Evolutionary conservation across 768 basidiomycete genomes (phyloP), one percentile per base, ranked within the genome.

Genomic region (Macrolepiota fuliginosa): DNA sequence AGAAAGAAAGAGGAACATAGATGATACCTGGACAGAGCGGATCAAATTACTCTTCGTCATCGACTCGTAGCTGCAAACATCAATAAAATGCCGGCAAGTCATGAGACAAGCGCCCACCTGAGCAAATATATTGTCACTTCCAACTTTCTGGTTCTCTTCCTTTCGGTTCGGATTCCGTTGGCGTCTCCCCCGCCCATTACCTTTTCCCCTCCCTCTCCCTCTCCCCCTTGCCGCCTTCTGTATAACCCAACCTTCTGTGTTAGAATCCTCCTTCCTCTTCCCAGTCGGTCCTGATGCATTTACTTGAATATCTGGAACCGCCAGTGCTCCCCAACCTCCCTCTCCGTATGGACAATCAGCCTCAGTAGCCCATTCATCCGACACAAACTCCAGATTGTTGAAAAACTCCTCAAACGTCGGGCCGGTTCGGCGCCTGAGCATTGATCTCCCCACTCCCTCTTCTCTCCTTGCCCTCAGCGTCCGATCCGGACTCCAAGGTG

Each of bases 341-440:
- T 59, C 52, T 24, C 52, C 53, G 49, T 54, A 52, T 3, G 15
- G 29, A 32, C 52, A 22, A 7, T 24, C 47, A n/a, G 37, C 40
- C 1, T 10, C 22, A 4, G n/a, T n/a, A 54, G 22, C 54, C 53
- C 60, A 61, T 1, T n/a, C 25, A 13, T 40, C 50, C 4, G 50
- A 15, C 24, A 29, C 45, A 11, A 54, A 29, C 10, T 47, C 60
- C 15, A 61, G 25, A n/a, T 42, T 19, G 12, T 61, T 53, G 19
- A 61, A 55, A n/a, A 61, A 61, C 29, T 61, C 53, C 17, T 46
- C 60, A 17, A 47, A 61, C 1, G 60, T 61, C 35, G 13, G 53
- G 4, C 50, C 36, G 1, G 19, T 22, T 7, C 22, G 50, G 7
- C 25, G 27, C 50, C 19, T 22, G 11, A 17, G 39, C 10, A 12